Base-by-base conservation (phyloP, 2,329 filamentous ascomycete species). In the Geosmithia putterillii region DNA sequence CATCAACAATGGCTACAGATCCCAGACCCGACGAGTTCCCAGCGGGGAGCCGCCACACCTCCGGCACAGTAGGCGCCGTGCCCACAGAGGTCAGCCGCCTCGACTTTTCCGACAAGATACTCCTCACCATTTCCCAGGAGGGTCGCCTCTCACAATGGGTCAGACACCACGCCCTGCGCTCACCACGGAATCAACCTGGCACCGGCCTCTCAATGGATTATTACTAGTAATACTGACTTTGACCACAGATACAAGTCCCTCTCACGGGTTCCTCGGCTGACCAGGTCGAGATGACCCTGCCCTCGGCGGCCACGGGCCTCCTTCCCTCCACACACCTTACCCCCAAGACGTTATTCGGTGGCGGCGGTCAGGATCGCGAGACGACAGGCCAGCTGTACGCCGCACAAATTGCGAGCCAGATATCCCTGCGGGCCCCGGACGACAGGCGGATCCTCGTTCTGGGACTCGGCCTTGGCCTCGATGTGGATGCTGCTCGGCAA, bases 61-160 rank as follows among this genome's bases (percentile, higher is more conserved):
- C 70, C 2, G 81, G 81, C 3, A 57, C 69, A 3, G 76, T 95
- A 47, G 77, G 81, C 48, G 79, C 78, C 23, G 61, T 81, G 19
- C 61, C 71, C 32, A 96, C 92, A 1, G 79, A 87, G 50, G 81
- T 86, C 28, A 80, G 78, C 35, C 73, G 73, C 10, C 69, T 88
- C 43, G 77, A 72, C 53, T 96, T 96, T 63, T 73, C 81, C 8
- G 92, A 96, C 72, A 94, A 87, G 63, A 87, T 98, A 53, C 66
- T 98, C 53, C 69, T 98, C 48, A 95, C 88, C 1, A 74, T 96
- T 46, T 86, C 85, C 0, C 92, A 96, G 64, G 76, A 82, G 47
- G 90, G 89, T 7, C 76, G 82, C 46, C 66, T 96, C 40, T 84
- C 86, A 18, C 92, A 96, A 71, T 98, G 92, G 92, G 88, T 95